A percentile compares a stretch with the other conserved stretches of the same genome.
These are phyloP conservation scores for Trichoderma cornu-damae DNA, from an alignment of 2,329 filamentous ascomycete species.

Conservation along the genomic window DNA sequence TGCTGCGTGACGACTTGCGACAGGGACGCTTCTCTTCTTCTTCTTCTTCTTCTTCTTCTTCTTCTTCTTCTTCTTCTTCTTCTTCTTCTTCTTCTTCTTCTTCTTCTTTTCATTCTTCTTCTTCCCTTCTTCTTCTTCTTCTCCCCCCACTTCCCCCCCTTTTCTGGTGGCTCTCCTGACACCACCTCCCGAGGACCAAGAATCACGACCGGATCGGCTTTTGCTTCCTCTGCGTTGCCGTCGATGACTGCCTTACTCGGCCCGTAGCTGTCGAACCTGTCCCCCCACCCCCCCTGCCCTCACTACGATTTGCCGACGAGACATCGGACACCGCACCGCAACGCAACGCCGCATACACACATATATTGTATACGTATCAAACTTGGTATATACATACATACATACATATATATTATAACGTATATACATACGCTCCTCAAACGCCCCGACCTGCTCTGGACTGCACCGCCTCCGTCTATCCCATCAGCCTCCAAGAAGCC, in stretches of 20 bases:
- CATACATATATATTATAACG: background rate
- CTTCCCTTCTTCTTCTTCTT: too few relatives aligned
- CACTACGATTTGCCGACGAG: conserved; percentile 11
- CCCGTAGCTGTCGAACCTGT: conserved; percentile 10
- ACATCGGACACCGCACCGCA: conserved; percentile 7
- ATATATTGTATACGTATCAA: conserved; percentile 17
- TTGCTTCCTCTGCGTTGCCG: conserved; percentile 7
- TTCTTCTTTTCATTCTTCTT: too few relatives aligned
- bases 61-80: too few relatives aligned
- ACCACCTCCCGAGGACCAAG: background rate
- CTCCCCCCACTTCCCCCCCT: too few relatives aligned
- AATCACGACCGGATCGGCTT: background rate
- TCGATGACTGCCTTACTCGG: conserved; percentile 15
- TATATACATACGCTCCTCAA: too few relatives aligned
- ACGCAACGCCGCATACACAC: background rate
- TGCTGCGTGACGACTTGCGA: background rate
- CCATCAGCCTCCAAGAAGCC: background rate
- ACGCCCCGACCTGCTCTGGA: too few relatives aligned
- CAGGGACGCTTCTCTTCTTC: background rate
- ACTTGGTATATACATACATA: background rate
- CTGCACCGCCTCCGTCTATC: too few relatives aligned
- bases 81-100: too few relatives aligned
- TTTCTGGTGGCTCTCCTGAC: background rate
- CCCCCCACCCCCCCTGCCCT: conserved; percentile 2
- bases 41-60: too few relatives aligned